Conservation (phyloP, 2,329 filamentous ascomycete species). For the Claviceps paspali region DNA sequence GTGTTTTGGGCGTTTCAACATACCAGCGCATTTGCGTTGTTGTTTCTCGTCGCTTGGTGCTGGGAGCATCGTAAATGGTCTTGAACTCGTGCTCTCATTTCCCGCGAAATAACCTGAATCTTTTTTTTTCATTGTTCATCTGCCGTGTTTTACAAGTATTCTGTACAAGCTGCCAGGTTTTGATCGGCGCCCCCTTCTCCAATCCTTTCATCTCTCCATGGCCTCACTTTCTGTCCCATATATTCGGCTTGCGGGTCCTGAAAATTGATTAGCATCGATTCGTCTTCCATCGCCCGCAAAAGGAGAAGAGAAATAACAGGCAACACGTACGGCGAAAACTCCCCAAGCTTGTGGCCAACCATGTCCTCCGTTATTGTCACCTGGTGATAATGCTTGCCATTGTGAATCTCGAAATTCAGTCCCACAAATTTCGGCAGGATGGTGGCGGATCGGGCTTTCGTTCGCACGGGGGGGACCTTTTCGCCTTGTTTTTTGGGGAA, state of each 20-base stretch:
- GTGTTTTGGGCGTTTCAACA: neutral
- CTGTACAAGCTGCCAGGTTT: constrained; percentile 1
- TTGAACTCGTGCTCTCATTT: neutral
- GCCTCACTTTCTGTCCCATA: constrained; percentile 29
- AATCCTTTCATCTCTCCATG: constrained; percentile 7
- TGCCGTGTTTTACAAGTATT: neutral
- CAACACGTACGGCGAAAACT: constrained; percentile 67
- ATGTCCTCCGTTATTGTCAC: constrained; percentile 83
- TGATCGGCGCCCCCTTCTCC: constrained; percentile 1
- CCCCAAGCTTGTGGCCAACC: constrained; percentile 89
- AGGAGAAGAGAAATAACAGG: too few species aligned
- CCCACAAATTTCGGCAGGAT: constrained; percentile 89
- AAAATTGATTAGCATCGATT: constrained; percentile 1
- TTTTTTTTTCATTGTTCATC: neutral
- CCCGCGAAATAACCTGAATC: neutral
- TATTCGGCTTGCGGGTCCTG: constrained; percentile 43
- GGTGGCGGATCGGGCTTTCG: constrained; percentile 74
- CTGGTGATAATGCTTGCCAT: constrained; percentile 76
- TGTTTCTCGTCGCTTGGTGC: neutral
- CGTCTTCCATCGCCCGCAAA: neutral
- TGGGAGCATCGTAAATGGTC: too few species aligned
- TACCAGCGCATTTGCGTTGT: neutral
- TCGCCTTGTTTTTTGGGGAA: constrained; percentile 43
- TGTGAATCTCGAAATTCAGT: constrained; percentile 78
- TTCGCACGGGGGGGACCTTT: constrained; percentile 58